These are phyloP conservation scores for Cichorium intybus DNA, from an alignment of 140 eudicot species.

Conservation along the genomic window DNA sequence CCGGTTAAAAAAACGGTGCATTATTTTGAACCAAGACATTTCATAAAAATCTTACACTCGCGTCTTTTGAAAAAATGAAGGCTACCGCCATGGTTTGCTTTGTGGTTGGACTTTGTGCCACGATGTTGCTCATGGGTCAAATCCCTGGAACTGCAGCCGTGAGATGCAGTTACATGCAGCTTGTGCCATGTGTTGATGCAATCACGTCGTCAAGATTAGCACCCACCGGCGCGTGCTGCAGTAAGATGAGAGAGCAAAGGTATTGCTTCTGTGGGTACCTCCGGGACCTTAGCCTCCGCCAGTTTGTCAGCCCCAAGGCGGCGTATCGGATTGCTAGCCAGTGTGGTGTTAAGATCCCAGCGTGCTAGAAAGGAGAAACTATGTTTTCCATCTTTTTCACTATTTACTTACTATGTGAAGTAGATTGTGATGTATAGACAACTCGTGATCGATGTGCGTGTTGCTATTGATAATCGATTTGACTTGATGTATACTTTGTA, in stretches of 20 bases:
- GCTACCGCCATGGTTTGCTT: conserved; percentile 17
- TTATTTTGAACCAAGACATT: too few species aligned
- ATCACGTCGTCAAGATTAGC: conserved; percentile 6
- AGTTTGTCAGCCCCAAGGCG: conserved; percentile 33
- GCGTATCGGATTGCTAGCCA: conserved; percentile 35
- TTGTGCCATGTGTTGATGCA: conserved; percentile 46
- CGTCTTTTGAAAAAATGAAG: too few species aligned
- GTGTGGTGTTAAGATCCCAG: conserved; percentile 40
- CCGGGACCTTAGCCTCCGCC: conserved; percentile 33
- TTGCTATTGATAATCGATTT: too few species aligned
- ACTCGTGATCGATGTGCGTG: too few species aligned
- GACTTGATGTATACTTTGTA: too few species aligned
- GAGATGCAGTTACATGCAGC: conserved; percentile 47
- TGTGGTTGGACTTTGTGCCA: conserved; percentile 11
- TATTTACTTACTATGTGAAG: neutral
- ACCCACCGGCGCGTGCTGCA: conserved; percentile 45
- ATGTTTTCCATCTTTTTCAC: neutral
- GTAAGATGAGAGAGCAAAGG: conserved; percentile 38
- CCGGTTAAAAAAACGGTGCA: too few species aligned
- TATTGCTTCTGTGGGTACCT: conserved; percentile 52
- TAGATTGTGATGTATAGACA: too few species aligned
- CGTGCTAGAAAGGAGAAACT: conserved; percentile 19
- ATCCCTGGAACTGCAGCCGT: conserved; percentile 34
- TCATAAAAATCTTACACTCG: too few species aligned
- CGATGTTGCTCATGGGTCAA: conserved; percentile 20